Evolutionary conservation across 2,329 filamentous ascomycete genomes (phyloP), one percentile per base, ranked within the genome.

Genomic region (Sporothrix variecibatus): DNA sequence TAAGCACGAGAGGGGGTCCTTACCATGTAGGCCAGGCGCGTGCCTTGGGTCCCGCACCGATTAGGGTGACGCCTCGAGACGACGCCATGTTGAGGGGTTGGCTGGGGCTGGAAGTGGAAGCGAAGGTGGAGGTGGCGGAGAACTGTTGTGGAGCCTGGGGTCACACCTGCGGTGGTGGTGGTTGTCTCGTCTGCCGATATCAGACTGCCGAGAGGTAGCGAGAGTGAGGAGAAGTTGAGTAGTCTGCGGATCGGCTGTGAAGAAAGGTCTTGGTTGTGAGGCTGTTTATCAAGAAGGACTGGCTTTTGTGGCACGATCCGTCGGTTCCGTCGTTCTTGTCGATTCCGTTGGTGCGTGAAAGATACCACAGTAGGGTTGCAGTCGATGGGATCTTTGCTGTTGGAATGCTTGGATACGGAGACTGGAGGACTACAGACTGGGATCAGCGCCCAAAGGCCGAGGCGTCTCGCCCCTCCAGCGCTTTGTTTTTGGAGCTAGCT

Each of bases 21-120:
- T 43, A 65, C 71, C 71, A 65, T 72, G 71, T 53, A 72, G 28
- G 71, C 71, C 8, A 72, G 43, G 20, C 71, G 71, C 0, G 71
- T 72, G 58, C 71, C 71, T n/a, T 72, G 58, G 15, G 71, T 72
- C 43, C 71, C 6, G 71, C 71, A 23, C 71, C 71, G 17, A 65
- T 53, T 1, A 72, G 71, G 9, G 70, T 72, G 6, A 72, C 58
- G 31, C 58, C 71, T 26, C 58, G 71, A n/a, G 60, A 46, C 6
- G 56, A 23, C 40, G 53, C 34, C 69, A 62, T 64, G 6, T 15
- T 17, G 56, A 15, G 26, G 11, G 17, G 28, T 34, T 53, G 49
- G n/a, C n/a, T n/a, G n/a, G n/a, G n/a, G n/a, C n/a, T 53, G 49
- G 26, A 23, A 23, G 51, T 26, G 51, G 51, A n/a, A 17, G 46